Evolutionary conservation across 2,329 filamentous ascomycete species (phyloP).

Genomic region (Exutisphaerella laricina): DNA sequence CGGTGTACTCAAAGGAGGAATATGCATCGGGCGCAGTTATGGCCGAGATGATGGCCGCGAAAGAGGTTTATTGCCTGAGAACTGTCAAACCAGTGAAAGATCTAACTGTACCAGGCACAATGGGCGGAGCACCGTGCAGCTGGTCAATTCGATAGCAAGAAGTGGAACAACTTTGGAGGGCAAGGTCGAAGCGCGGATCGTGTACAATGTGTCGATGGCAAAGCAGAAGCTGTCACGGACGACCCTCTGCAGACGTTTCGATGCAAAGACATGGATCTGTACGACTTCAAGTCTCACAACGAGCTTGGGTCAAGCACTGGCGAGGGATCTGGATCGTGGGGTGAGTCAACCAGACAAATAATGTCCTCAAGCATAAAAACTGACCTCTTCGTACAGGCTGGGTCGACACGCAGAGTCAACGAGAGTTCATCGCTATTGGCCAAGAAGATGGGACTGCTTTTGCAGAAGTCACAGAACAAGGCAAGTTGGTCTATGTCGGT

Average conservation of each 20-base stretch:
- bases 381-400: neutral
- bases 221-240: conserved; percentile 42
- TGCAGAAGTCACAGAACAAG: conserved; percentile 48
- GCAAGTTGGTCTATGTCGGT: conserved; percentile 50
- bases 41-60: conserved; percentile 14
- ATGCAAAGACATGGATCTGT: conserved; percentile 23
- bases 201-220: conserved; percentile 38
- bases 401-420: conserved; percentile 30
- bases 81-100: neutral
- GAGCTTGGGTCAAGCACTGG: conserved; percentile 46
- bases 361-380: neutral
- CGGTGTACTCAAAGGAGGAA: conserved; percentile 17
- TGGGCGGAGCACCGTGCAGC: conserved; percentile 23
- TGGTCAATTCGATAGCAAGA: conserved; percentile 22
- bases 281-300: conserved; percentile 52
- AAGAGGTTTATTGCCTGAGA: conserved; percentile 2
- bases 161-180: conserved; percentile 14
- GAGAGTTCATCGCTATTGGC: conserved; percentile 47
- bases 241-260: conserved; percentile 41
- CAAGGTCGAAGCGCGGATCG: conserved; percentile 8
- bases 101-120: conserved; percentile 9
- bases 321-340: conserved; percentile 46
- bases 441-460: conserved; percentile 54
- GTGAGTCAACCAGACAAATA: neutral
- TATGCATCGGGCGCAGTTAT: conserved; percentile 20